Evolutionary conservation across 192 early-diverging fungal species (phyloP).

Genomic region (Coemansia sp.): DNA sequence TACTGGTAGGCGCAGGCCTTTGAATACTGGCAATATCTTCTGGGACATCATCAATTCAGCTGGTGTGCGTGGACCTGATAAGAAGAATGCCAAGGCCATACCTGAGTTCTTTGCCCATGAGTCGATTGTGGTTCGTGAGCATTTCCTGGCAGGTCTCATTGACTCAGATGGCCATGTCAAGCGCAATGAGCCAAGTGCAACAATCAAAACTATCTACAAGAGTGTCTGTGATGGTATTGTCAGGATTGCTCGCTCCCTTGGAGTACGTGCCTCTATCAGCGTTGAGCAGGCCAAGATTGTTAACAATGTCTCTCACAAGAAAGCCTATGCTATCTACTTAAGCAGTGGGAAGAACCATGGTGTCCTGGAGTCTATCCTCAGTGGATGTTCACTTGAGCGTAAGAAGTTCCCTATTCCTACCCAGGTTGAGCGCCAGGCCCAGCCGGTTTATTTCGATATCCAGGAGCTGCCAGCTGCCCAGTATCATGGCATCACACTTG

Average conservation of each 20-base stretch:
- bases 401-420: neutral
- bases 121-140: constrained; percentile 30
- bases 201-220: neutral
- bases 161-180: constrained; percentile 20
- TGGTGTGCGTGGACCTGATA: neutral
- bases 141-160: constrained; percentile 37
- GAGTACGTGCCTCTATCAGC: constrained; percentile 6
- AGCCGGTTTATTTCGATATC: neutral
- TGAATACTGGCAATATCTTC: neutral
- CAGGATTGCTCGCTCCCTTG: constrained; percentile 14
- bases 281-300: neutral
- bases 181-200: neutral
- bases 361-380: neutral
- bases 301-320: neutral
- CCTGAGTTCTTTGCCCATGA: constrained; percentile 5
- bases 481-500: constrained; percentile 38
- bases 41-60: neutral
- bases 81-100: neutral
- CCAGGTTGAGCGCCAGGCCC: neutral
- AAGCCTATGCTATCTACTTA: neutral
- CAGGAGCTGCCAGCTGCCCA: constrained; percentile 17
- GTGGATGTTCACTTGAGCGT: neutral
- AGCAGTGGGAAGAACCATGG: neutral
- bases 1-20: neutral
- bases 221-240: constrained; percentile 10